phyloP scores from a whole-genome alignment of 371 early-diverging fungal genomes.

The Smittium culicis region DNA sequence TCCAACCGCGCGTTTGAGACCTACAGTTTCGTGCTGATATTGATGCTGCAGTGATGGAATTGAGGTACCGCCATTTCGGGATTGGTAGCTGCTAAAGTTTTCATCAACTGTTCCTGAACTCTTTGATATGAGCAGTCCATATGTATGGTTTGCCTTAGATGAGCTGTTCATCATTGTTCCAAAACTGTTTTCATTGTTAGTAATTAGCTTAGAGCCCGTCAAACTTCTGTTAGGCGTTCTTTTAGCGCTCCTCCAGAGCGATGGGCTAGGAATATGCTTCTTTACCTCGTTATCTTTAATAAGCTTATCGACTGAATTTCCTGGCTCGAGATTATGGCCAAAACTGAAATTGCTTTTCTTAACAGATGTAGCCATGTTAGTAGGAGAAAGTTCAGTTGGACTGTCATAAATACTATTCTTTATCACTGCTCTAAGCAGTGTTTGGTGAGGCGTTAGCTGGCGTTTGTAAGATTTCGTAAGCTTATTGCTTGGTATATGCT shows the following conservation, averaged over 20 bases:
- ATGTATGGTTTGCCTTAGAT: too few relatives aligned
- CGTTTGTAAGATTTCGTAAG: not conserved
- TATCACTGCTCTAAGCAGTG: slow-evolving; percentile 3
- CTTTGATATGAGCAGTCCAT: not conserved
- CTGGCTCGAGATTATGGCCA: not conserved
- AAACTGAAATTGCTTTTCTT: slow-evolving; percentile 1
- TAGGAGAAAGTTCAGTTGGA: not conserved
- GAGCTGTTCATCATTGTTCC: too few relatives aligned
- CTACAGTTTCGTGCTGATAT: not conserved
- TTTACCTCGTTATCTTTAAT: not conserved
- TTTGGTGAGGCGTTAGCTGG: slow-evolving; percentile 6
- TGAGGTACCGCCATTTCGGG: not conserved
- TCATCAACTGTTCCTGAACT: not conserved
- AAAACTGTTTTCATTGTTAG: too few relatives aligned
- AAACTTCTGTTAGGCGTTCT: not conserved
- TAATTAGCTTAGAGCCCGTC: too few relatives aligned
- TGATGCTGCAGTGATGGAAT: not conserved
- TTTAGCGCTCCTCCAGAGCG: not conserved
- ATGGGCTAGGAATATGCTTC: not conserved
- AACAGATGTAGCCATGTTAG: not conserved
- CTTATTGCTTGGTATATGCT: not conserved
- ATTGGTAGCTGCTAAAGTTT: not conserved
- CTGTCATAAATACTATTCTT: slow-evolving; percentile 1
- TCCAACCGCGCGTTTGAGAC: not conserved
- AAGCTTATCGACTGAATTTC: not conserved